These are phyloP conservation scores for Hypoxylon rickii DNA, from an alignment of 495 filamentous ascomycete species.

Conservation along the genomic window DNA sequence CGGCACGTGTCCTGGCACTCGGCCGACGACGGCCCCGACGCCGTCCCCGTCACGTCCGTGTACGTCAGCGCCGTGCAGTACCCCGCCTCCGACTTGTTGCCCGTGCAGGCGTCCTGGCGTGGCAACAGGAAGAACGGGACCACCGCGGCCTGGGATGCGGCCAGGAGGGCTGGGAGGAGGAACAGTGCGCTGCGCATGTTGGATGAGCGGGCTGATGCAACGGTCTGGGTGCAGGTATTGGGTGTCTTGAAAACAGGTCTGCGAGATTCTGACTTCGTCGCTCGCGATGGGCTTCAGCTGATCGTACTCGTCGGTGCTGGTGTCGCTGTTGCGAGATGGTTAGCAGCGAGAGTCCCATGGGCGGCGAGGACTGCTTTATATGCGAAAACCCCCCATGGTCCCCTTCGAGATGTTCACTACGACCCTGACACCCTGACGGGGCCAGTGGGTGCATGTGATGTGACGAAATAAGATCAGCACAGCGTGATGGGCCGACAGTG, in stretches of 20 bases:
- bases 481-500: constrained; percentile 19
- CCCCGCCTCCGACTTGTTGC: constrained; percentile 15
- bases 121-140: not conserved
- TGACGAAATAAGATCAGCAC: constrained; percentile 18
- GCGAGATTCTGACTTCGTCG: too few relatives aligned
- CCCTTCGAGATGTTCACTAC: not conserved
- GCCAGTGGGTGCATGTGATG: constrained; percentile 24
- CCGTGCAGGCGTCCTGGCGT: constrained; percentile 19
- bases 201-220: not conserved
- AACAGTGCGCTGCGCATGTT: constrained; percentile 14
- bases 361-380: not conserved
- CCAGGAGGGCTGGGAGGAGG: constrained; percentile 11
- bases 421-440: constrained; percentile 10
- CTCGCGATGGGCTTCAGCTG: too few relatives aligned
- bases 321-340: too few relatives aligned
- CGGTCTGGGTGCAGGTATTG: too few relatives aligned
- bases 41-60: constrained; percentile 19
- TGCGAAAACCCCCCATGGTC: constrained; percentile 8
- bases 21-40: not conserved
- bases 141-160: not conserved
- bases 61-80: constrained; percentile 30
- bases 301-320: too few relatives aligned
- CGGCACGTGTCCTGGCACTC: constrained; percentile 28
- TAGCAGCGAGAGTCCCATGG: too few relatives aligned
- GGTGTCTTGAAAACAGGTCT: too few relatives aligned